Percentiles rank a stretch among this genome's conserved stretches.
Conservation (phyloP, 2,329 filamentous ascomycete species). For the Ascochyta rabiei region DNA sequence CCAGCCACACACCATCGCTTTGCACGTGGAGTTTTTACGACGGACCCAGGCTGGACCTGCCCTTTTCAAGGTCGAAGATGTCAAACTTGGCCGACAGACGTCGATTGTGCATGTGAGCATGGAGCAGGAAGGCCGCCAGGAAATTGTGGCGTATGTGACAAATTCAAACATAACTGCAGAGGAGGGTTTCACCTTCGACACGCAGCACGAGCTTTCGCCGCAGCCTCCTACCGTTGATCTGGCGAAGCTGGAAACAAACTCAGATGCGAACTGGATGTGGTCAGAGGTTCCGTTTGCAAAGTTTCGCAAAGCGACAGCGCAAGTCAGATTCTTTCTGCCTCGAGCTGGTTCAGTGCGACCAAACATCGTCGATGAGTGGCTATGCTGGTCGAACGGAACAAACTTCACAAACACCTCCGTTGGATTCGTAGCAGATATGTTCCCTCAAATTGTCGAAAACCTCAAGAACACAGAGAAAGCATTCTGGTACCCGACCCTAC, state of each 20-base stretch:
- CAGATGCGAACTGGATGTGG: constrained; percentile 58
- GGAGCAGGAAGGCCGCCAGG: constrained; percentile 62
- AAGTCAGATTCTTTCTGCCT: constrained; percentile 61
- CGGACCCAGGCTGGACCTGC: constrained; percentile 65
- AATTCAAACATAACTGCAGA: constrained; percentile 67
- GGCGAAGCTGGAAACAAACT: constrained; percentile 49
- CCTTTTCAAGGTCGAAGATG: constrained; percentile 64
- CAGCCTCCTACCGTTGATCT: constrained; percentile 52
- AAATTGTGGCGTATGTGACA: constrained; percentile 69
- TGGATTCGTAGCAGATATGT: constrained; percentile 71
- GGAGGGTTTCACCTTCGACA: constrained; percentile 62
- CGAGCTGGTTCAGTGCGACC: constrained; percentile 50
- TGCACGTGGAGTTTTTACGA: constrained; percentile 70
- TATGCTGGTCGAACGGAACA: constrained; percentile 64
- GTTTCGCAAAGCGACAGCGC: constrained; percentile 58
- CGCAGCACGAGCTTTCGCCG: constrained; percentile 60
- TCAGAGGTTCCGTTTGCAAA: constrained; percentile 52
- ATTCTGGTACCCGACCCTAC: constrained; percentile 78
- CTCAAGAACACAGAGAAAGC: constrained; percentile 43
- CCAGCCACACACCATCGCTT: constrained; percentile 67
- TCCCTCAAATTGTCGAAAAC: constrained; percentile 67
- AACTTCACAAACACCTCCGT: constrained; percentile 69
- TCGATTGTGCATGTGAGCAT: constrained; percentile 68
- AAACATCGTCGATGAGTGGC: constrained; percentile 68
- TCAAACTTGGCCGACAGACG: constrained; percentile 68